Percentiles rank a stretch among this genome's conserved stretches.
Conservation (phyloP, 2,329 filamentous ascomycete genomes). For the Helminthosporium solani region DNA sequence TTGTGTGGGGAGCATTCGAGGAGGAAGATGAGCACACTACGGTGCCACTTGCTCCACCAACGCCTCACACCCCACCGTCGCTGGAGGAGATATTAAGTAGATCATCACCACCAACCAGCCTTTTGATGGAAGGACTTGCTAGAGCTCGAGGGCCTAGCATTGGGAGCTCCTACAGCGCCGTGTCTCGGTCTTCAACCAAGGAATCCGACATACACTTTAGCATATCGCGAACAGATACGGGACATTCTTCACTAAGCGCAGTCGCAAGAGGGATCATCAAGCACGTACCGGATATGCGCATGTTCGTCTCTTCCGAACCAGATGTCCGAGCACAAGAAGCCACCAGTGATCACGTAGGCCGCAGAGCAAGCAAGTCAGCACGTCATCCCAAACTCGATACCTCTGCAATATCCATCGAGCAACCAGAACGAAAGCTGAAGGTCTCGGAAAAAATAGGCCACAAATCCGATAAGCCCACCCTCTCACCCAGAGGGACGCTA, state of each 20-base stretch:
- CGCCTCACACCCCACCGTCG: constrained; percentile 14
- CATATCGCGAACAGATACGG: constrained; percentile 15
- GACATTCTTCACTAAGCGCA: constrained; percentile 24
- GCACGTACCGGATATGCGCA: constrained; percentile 25
- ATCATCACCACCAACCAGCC: neutral
- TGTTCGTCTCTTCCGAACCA: constrained; percentile 11
- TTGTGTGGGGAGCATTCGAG: constrained; percentile 21
- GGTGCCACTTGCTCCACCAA: constrained; percentile 9
- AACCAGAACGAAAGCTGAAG: neutral
- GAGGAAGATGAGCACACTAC: constrained; percentile 10
- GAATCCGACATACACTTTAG: constrained; percentile 1
- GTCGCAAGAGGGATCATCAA: constrained; percentile 26
- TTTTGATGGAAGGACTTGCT: constrained; percentile 12
- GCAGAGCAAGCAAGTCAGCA: constrained; percentile 2
- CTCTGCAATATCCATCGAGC: neutral
- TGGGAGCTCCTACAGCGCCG: constrained; percentile 13
- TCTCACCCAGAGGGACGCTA: constrained; percentile 15
- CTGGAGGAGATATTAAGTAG: constrained; percentile 23
- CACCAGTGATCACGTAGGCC: neutral
- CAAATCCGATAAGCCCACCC: neutral
- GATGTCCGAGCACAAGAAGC: neutral
- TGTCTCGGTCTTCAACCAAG: constrained; percentile 11
- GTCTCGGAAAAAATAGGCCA: neutral
- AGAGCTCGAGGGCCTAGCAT: constrained; percentile 13
- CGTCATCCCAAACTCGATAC: neutral